Evolutionary conservation across 1,284 basidiomycete species (phyloP).

Genomic region (Spongispora temasekensis): DNA sequence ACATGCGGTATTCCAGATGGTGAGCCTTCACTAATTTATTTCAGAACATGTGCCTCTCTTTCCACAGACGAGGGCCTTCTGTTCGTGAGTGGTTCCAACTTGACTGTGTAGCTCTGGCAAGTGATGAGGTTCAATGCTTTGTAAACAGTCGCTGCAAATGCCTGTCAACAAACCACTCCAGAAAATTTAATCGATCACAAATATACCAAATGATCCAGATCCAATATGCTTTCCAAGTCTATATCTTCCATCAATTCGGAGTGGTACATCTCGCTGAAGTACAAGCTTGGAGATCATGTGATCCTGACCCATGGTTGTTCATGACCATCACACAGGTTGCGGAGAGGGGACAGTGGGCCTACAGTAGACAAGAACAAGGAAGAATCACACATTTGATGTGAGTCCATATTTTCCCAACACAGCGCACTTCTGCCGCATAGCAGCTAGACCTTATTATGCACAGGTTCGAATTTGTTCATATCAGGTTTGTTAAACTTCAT

Average conservation of each 20-base stretch:
- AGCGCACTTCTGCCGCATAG: too few species aligned
- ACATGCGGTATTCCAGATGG: too few species aligned
- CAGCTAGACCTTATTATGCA: too few species aligned
- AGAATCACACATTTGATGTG: too few species aligned
- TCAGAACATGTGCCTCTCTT: neutral
- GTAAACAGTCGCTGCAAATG: neutral
- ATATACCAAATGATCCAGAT: neutral
- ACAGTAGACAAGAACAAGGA: too few species aligned
- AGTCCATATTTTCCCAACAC: too few species aligned
- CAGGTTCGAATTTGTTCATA: too few species aligned
- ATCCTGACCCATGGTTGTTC: neutral
- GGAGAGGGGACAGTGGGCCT: too few species aligned
- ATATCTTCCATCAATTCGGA: neutral
- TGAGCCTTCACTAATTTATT: neutral
- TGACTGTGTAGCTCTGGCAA: neutral
- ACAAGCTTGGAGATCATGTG: neutral
- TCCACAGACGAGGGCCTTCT: neutral
- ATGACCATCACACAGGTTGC: neutral
- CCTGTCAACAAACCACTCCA: neutral
- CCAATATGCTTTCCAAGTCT: neutral
- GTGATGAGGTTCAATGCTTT: neutral
- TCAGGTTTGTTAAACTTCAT: too few species aligned
- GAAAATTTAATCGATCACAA: neutral
- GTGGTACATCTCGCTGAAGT: neutral
- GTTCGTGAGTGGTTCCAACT: neutral